A percentile compares a stretch with the other conserved stretches of the same genome.
Evolutionary conservation across 495 filamentous ascomycete genomes (phyloP).

Genomic region (Penicillium dipodomyicola): DNA sequence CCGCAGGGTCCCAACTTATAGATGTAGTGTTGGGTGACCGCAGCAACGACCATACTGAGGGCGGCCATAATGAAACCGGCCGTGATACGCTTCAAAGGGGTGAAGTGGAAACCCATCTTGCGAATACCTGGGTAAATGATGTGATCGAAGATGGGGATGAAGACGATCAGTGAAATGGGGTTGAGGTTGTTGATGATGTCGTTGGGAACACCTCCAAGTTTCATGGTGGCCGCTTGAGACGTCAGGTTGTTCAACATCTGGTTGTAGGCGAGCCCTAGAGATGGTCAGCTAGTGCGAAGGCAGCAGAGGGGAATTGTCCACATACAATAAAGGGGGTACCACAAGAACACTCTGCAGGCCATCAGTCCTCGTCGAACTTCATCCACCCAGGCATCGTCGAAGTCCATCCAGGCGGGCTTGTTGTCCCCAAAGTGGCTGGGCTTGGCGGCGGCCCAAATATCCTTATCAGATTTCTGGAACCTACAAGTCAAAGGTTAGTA

Average conservation of each 20-base stretch:
- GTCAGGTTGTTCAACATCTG: conserved; percentile 68
- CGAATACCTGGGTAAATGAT: conserved; percentile 68
- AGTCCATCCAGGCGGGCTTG: conserved; percentile 61
- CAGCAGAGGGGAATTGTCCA: not conserved
- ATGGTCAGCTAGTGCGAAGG: not conserved
- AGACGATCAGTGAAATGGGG: conserved; percentile 71
- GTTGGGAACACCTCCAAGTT: conserved; percentile 68
- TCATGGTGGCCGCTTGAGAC: conserved; percentile 71
- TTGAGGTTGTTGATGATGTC: conserved; percentile 78
- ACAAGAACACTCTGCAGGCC: conserved; percentile 66
- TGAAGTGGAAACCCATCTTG: conserved; percentile 61
- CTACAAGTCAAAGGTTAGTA: conserved; percentile 23
- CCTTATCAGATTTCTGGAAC: conserved; percentile 45
- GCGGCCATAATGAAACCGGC: conserved; percentile 61
- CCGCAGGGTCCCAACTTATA: conserved; percentile 63
- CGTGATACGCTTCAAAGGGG: conserved; percentile 71
- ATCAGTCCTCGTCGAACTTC: conserved; percentile 66
- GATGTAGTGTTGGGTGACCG: conserved; percentile 67
- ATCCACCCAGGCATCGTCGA: conserved; percentile 73
- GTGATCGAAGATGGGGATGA: conserved; percentile 72
- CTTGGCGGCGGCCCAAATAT: conserved; percentile 65
- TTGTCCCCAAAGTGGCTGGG: conserved; percentile 51
- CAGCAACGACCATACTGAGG: conserved; percentile 62
- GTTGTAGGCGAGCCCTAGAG: conserved; percentile 53
- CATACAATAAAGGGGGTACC: conserved; percentile 65